These are phyloP conservation scores for Penstemon eatonii DNA, from an alignment of 257 asterid species.

Conservation along the genomic window DNA sequence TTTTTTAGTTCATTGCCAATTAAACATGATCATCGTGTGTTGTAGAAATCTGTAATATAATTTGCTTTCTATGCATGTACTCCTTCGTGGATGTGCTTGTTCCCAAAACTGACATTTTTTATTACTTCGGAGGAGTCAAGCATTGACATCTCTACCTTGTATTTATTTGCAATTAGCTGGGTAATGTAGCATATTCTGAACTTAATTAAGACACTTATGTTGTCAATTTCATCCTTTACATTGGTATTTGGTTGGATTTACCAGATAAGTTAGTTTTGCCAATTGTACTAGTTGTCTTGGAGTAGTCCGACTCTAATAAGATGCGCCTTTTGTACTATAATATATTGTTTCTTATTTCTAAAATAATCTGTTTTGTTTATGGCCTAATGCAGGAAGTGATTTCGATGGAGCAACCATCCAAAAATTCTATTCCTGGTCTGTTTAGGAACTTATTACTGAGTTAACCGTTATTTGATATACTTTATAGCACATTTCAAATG, in stretches of 20 bases:
- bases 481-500: background rate
- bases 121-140: background rate
- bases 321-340: constrained; percentile 13
- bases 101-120: constrained; percentile 1
- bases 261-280: constrained; percentile 2
- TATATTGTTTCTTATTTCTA: background rate
- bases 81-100: constrained; percentile 14
- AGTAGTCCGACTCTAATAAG: background rate
- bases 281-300: constrained; percentile 14
- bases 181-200: constrained; percentile 17
- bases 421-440: constrained; percentile 39
- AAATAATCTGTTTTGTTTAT: background rate
- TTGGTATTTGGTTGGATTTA: constrained; percentile 14
- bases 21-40: background rate
- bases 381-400: constrained; percentile 36
- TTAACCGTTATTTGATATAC: constrained; percentile 13
- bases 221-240: constrained; percentile 18
- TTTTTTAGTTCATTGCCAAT: constrained; percentile 7
- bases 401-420: constrained; percentile 45
- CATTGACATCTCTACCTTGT: background rate
- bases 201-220: constrained; percentile 13
- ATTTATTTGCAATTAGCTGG: constrained; percentile 3
- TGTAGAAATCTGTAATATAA: constrained; percentile 19
- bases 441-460: constrained; percentile 1
- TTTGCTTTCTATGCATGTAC: constrained; percentile 3